Evolutionary conservation across 768 basidiomycete genomes (phyloP).

Genomic region (Boletus sp.): DNA sequence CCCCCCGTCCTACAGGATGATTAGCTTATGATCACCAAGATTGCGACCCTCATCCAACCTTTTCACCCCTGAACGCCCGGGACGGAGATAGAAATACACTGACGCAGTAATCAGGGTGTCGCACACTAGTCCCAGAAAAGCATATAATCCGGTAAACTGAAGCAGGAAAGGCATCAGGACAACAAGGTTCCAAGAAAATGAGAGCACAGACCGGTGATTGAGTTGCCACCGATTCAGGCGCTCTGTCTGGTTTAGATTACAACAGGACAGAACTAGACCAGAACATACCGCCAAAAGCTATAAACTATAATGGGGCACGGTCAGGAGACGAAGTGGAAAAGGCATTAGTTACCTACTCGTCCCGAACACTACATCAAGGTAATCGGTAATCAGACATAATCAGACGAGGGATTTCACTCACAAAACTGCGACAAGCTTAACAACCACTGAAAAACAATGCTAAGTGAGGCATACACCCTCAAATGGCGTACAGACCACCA

Average conservation of each 20-base stretch:
- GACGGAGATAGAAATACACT: neutral
- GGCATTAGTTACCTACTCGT: neutral
- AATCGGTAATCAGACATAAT: neutral
- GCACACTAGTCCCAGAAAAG: neutral
- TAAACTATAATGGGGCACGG: neutral
- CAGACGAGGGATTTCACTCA: neutral
- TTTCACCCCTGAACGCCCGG: neutral
- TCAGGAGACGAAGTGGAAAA: neutral
- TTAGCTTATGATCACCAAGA: neutral
- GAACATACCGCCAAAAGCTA: neutral
- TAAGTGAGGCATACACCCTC: neutral
- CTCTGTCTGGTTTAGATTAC: neutral
- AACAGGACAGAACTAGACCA: neutral
- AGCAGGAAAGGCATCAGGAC: neutral
- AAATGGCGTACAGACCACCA: neutral
- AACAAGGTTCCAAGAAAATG: too few species aligned
- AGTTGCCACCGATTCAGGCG: neutral
- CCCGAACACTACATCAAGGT: neutral
- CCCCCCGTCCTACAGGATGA: neutral
- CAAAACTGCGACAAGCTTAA: neutral
- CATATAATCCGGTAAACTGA: neutral
- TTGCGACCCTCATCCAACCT: neutral
- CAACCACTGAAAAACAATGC: neutral
- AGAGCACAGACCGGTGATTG: neutral
- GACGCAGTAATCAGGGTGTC: neutral